Base-by-base conservation (phyloP, 768 basidiomycete species). In the Tricholoma sp. region DNA sequence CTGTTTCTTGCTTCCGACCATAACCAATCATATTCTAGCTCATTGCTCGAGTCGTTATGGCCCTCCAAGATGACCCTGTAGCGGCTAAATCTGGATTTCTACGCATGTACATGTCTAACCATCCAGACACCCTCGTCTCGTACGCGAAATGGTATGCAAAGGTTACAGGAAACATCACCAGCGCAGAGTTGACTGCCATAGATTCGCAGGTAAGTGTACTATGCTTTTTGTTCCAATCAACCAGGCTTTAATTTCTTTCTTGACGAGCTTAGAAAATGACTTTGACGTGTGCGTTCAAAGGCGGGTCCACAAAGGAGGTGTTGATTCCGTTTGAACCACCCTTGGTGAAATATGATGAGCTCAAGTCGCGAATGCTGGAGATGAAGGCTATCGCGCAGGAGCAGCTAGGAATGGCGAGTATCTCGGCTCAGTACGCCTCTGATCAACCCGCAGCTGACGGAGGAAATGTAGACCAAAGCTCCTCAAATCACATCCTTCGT, bases 301-400 rank as follows among this genome's bases (percentile, higher is more conserved):
- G 67, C 20, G 77, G 78, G 1, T 65, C 70, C 8, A 75, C 72
- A 59, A 79, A 80, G 60, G 75, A 74, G 8, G 80, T 86, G 0
- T 68, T 65, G 3, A 77, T 93, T 17, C 68, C 72, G 4, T 83
- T 94, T 48, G 81, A 88, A 18, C 91, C 91, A 0, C 89, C 86
- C 2, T 73, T 94, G 31, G 62, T 72, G 3, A 84, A 86, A 0
- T 92, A 92, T 63, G 86, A 89, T 1, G 90, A 91, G 34, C 89
- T 93, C 24, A 91, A 91, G 64, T 88, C 89, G 2, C 82, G 91
- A 8, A 67, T 93, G 20, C 70, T 92, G 18, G 76, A 82, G 54
- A 93, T 92, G 91, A 91, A 90, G 65, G 83, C 83, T 0, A 76
- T 88, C 24, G 88, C 91, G 0, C 88, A 92, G 64, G 89, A 89